These are phyloP conservation scores for Irpex rosettiformis DNA, from an alignment of 1,284 basidiomycete species.

Conservation along the genomic window DNA sequence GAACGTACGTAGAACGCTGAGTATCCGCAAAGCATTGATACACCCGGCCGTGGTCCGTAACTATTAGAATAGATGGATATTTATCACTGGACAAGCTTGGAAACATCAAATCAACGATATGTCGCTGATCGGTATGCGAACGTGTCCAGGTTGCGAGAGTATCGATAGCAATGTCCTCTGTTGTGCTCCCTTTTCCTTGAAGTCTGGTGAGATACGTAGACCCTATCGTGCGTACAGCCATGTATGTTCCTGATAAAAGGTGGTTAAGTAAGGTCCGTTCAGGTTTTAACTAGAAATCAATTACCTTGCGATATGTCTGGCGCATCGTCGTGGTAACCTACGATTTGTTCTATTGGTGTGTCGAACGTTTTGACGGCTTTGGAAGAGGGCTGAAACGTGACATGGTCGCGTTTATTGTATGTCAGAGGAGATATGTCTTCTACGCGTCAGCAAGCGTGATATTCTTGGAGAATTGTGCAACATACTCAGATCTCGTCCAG, in stretches of 20 bases:
- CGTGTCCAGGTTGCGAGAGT: constrained; percentile 1
- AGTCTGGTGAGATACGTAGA: constrained; percentile 4
- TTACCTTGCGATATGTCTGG: constrained; percentile 9
- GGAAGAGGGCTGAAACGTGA: constrained; percentile 40
- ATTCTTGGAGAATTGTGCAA: constrained; percentile 9
- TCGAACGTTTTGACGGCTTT: constrained; percentile 42
- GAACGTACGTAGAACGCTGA: constrained; percentile 15
- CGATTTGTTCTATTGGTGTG: constrained; percentile 41
- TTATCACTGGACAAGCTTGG: background rate
- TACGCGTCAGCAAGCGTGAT: background rate
- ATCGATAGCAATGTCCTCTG: background rate
- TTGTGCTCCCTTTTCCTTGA: background rate
- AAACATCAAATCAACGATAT: constrained; percentile 37
- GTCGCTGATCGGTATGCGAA: background rate
- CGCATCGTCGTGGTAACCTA: constrained; percentile 12
- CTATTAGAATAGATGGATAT: constrained; percentile 27
- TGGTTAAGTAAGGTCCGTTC: background rate
- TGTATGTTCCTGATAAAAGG: background rate
- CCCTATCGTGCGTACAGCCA: constrained; percentile 9
- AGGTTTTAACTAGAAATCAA: background rate
- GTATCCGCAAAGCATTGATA: constrained; percentile 31
- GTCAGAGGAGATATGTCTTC: constrained; percentile 50
- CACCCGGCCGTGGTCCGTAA: constrained; percentile 44
- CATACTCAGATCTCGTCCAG: constrained; percentile 57
- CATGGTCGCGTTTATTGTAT: constrained; percentile 24